Evolutionary conservation across 345 rosid genomes (phyloP).

Genomic region (Erucastrum elatum): DNA sequence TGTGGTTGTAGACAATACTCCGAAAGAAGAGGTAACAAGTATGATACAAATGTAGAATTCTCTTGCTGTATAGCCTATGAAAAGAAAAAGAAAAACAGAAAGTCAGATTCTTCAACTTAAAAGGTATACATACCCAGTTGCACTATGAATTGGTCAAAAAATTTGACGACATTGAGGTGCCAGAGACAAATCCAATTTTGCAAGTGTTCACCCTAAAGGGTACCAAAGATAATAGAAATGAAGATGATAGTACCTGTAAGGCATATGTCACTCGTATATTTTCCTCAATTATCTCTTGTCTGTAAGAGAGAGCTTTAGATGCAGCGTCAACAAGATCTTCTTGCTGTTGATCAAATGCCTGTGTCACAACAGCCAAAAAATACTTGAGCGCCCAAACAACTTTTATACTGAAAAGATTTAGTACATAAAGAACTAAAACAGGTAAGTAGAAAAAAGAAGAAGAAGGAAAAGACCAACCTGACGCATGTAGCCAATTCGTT

Average conservation of each 20-base stretch:
- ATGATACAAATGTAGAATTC: slow-evolving; percentile 81
- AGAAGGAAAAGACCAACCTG: slow-evolving; percentile 54
- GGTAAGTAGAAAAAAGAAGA: neutral
- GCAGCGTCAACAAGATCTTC: slow-evolving; percentile 95
- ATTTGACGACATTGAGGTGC: slow-evolving; percentile 1
- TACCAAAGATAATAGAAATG: slow-evolving; percentile 1
- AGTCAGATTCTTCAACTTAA: slow-evolving; percentile 11
- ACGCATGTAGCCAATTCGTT: slow-evolving; percentile 90
- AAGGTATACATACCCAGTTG: neutral
- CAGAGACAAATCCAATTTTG: slow-evolving; percentile 8
- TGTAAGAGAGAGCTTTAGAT: slow-evolving; percentile 92
- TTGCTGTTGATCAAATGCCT: slow-evolving; percentile 99
- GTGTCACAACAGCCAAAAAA: slow-evolving; percentile 23
- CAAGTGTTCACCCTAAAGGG: slow-evolving; percentile 14
- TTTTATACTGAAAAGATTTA: neutral
- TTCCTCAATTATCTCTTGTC: slow-evolving; percentile 98
- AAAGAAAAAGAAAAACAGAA: slow-evolving; percentile 24
- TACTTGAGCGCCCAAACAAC: slow-evolving; percentile 15
- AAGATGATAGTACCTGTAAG: slow-evolving; percentile 62
- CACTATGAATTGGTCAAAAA: neutral
- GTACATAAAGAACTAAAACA: neutral
- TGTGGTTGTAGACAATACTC: slow-evolving; percentile 93
- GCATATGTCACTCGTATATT: slow-evolving; percentile 84
- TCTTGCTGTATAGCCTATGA: slow-evolving; percentile 88
- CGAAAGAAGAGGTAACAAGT: slow-evolving; percentile 81